Evolutionary conservation across 225 moss, liverwort and hornwort species (phyloP).

Genomic region (Marchantia paleacea): DNA sequence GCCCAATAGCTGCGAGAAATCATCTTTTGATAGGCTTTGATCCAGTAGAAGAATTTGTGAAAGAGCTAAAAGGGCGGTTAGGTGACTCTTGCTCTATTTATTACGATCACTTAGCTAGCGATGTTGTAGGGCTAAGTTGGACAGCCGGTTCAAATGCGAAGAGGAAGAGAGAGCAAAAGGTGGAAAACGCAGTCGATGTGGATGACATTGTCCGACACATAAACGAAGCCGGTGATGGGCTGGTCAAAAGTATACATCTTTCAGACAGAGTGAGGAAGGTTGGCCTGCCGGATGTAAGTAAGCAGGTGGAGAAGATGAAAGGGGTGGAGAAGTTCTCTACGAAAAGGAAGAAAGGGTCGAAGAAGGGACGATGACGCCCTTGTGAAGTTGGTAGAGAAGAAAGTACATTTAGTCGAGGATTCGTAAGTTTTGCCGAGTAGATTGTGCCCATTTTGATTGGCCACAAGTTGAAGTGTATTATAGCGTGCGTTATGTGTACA

Average conservation of each 20-base stretch:
- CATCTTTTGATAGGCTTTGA: conserved; percentile 74
- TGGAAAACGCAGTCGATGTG: conserved; percentile 32
- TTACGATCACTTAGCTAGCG: conserved; percentile 68
- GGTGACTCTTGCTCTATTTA: conserved; percentile 52
- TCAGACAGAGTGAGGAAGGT: conserved; percentile 10
- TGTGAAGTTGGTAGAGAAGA: too few relatives aligned
- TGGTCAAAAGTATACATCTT: conserved; percentile 60
- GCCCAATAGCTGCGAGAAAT: conserved; percentile 52
- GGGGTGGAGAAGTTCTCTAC: background rate
- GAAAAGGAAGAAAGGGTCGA: background rate
- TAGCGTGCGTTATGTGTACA: too few relatives aligned
- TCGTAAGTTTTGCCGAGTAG: too few relatives aligned
- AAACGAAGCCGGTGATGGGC: conserved; percentile 59
- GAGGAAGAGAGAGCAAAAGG: conserved; percentile 51
- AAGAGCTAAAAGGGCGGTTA: conserved; percentile 63
- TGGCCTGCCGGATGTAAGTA: background rate
- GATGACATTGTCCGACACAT: conserved; percentile 48
- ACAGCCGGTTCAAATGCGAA: conserved; percentile 47
- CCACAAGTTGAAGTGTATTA: too few relatives aligned
- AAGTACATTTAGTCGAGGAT: too few relatives aligned
- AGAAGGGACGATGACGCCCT: too few relatives aligned
- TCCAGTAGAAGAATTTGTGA: conserved; percentile 66
- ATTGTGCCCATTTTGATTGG: too few relatives aligned
- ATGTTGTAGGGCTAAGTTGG: conserved; percentile 62
- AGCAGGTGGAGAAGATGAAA: background rate